A percentile compares a stretch with the other conserved stretches of the same genome.
Evolutionary conservation across 192 early-diverging fungal species (phyloP).

Genomic region (Lobosporangium transversale): DNA sequence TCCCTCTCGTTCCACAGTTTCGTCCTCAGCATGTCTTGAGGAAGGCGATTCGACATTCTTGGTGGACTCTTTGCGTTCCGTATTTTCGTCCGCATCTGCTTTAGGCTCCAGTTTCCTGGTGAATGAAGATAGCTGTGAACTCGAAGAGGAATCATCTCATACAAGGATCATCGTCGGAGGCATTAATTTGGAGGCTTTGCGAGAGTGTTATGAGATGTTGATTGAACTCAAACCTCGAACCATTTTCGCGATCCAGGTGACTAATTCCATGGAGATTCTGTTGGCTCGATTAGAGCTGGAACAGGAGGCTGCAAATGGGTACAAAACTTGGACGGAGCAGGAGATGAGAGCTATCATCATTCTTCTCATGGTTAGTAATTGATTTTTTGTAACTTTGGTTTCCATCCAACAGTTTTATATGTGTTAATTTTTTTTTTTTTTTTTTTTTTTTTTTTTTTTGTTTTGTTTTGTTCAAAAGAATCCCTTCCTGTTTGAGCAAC

Average conservation of each 20-base stretch:
- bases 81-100: constrained; percentile 28
- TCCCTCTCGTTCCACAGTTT: constrained; percentile 12
- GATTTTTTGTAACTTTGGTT: too few species aligned
- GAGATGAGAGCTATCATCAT: constrained; percentile 46
- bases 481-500: constrained; percentile 60
- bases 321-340: constrained; percentile 33
- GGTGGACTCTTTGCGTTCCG: constrained; percentile 31
- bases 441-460: too few species aligned
- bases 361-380: constrained; percentile 42
- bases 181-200: constrained; percentile 41
- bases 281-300: constrained; percentile 63
- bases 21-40: constrained; percentile 5
- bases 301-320: constrained; percentile 35
- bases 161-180: constrained; percentile 33
- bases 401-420: too few species aligned
- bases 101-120: constrained; percentile 45
- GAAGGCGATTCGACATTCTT: constrained; percentile 47
- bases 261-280: constrained; percentile 65
- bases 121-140: constrained; percentile 3
- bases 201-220: constrained; percentile 49
- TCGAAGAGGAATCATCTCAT: not conserved
- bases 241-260: constrained; percentile 49
- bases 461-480: too few species aligned
- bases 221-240: constrained; percentile 47
- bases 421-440: not conserved